phyloP scores from a whole-genome alignment of 106 monocot species.

The Xerophyta viscosa region DNA sequence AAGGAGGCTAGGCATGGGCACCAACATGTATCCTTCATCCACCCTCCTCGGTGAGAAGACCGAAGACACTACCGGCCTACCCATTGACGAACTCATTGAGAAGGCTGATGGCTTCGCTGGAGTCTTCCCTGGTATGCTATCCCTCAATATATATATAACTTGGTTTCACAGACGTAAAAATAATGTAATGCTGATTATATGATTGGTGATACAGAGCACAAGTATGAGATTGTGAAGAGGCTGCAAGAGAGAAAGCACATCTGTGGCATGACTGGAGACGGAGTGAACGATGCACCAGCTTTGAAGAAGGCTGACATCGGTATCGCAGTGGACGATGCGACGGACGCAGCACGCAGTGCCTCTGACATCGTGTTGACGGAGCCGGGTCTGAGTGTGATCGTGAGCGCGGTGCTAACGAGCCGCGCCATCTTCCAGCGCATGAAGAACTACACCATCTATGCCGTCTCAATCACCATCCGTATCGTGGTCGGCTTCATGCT shows the following conservation, averaged over 20 bases:
- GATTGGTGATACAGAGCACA: conserved; percentile 21
- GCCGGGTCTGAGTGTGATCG: conserved; percentile 50
- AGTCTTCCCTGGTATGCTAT: conserved; percentile 48
- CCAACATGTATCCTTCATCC: too few species aligned
- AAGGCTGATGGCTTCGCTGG: too few species aligned
- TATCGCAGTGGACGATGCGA: conserved; percentile 20
- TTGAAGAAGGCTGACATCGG: conserved; percentile 38
- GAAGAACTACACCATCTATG: conserved; percentile 58
- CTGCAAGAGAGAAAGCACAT: conserved; percentile 48
- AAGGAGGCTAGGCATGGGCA: conserved; percentile 69
- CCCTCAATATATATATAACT: too few species aligned
- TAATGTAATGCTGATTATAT: too few species aligned
- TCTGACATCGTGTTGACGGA: conserved; percentile 52
- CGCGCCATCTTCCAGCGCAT: conserved; percentile 22
- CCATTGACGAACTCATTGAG: conserved; percentile 59
- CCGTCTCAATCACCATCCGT: conserved; percentile 48
- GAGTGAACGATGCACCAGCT: conserved; percentile 49
- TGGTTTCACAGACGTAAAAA: too few species aligned
- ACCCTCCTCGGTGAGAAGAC: conserved; percentile 56
- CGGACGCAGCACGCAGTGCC: conserved; percentile 40
- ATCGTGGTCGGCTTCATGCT: conserved; percentile 46
- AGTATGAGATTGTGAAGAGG: conserved; percentile 44
- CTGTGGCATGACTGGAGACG: conserved; percentile 49
- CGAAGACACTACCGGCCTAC: conserved; percentile 35
- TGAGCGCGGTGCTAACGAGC: conserved; percentile 38